Base-by-base conservation (phyloP, 106 monocot species). In the Hemerocallis citrina region DNA sequence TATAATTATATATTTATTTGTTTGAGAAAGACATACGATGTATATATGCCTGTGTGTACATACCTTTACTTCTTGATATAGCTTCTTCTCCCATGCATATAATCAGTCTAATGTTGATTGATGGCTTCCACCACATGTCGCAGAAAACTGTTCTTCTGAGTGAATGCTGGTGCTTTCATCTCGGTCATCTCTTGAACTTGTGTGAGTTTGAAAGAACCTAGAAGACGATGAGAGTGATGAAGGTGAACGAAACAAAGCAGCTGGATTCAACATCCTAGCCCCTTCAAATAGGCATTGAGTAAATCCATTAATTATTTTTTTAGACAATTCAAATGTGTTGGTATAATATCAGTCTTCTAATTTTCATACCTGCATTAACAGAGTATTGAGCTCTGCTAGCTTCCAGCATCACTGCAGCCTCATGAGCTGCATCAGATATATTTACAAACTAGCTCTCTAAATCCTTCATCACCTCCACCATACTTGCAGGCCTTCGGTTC, bases 21-120 rank as follows among this genome's bases (percentile, higher is more conserved):
- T n/a, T n/a, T n/a, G n/a, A n/a, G n/a, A n/a, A n/a, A n/a, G n/a
- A n/a, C n/a, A n/a, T n/a, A n/a, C n/a, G n/a, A n/a, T n/a, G n/a
- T n/a, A n/a, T n/a, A 28, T 14, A 16, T 54, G 27, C 9, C 29
- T 54, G 29, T 1, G 54, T 27, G 7, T 44, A 23, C 3, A 3
- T 67, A 98, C 98, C 98, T 85, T 92, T 33, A 98, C 91, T 82
- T 98, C 91, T 14, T 98, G 88, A 30, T 85, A 88, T 10, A 98
- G 70, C 75, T 84, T 98, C 71, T 98, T 91, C 70, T 98, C 98
- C 98, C 98, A 98, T 23, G 68, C 71, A 61, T 92, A 91, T 15
- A 98, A 41, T 63, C 88, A 79, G 31, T 88, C 85, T 36, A 98
- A 41, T 42, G 87, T 98, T 32, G 87, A 71, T 48, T 92, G 82